These are phyloP conservation scores for Pseudocercospora vitis DNA, from an alignment of 2,329 filamentous ascomycete genomes.

Conservation along the genomic window DNA sequence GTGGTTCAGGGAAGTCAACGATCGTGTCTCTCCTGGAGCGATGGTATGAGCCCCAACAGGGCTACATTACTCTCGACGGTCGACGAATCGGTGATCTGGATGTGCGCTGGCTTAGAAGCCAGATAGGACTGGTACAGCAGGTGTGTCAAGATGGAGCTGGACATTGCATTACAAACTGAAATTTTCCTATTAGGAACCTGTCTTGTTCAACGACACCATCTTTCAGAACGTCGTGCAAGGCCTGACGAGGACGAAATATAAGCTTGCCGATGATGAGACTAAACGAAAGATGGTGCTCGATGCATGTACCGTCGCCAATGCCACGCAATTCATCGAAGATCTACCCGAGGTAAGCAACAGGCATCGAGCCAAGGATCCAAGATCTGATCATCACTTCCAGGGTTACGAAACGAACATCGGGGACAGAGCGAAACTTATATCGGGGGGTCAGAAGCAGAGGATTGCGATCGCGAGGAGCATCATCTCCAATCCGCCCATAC, in stretches of 20 bases:
- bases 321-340: conserved; percentile 5
- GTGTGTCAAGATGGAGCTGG: neutral
- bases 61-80: neutral
- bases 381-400: neutral
- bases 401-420: conserved; percentile 1
- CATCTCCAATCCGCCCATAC: conserved; percentile 32
- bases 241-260: neutral
- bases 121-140: conserved; percentile 1
- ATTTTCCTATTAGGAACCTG: neutral
- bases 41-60: neutral
- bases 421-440: neutral
- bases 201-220: conserved; percentile 2
- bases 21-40: neutral
- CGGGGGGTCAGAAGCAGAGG: conserved; percentile 45
- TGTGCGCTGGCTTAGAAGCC: neutral
- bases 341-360: neutral
- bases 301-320: neutral
- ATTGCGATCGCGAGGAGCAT: conserved; percentile 43
- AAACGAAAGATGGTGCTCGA: neutral
- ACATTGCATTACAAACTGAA: neutral
- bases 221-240: neutral
- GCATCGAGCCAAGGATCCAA: neutral
- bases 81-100: neutral
- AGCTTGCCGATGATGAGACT: neutral
- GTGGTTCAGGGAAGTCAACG: neutral